A percentile compares a stretch with the other conserved stretches of the same genome.
Conservation (phyloP, 768 basidiomycete species). For the Lactifluus rugatus region DNA sequence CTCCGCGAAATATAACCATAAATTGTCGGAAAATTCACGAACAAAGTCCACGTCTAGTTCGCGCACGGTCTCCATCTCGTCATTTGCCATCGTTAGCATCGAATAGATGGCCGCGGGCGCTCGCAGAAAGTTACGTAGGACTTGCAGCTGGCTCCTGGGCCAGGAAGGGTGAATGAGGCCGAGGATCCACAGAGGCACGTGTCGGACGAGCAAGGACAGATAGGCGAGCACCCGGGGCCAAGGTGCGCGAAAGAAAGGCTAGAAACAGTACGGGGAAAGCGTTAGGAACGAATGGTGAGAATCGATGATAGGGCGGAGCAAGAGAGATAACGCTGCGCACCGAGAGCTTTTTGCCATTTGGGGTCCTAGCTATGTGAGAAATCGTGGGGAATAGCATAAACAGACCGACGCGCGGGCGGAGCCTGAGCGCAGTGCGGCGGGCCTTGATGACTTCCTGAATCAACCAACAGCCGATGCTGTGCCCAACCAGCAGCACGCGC, state of each 20-base stretch:
- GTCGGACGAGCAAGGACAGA: slow-evolving; percentile 34
- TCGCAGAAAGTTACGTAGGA: slow-evolving; percentile 40
- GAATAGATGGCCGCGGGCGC: slow-evolving; percentile 45
- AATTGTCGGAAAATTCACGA: slow-evolving; percentile 28
- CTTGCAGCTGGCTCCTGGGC: slow-evolving; percentile 38
- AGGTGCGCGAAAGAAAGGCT: slow-evolving; percentile 43
- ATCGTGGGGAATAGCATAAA: slow-evolving; percentile 69
- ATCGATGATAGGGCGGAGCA: background rate
- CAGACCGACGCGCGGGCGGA: slow-evolving; percentile 28
- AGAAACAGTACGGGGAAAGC: background rate
- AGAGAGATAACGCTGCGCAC: slow-evolving; percentile 39
- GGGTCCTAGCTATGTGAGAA: slow-evolving; percentile 49
- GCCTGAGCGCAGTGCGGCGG: slow-evolving; percentile 39
- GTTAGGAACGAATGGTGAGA: too few species aligned
- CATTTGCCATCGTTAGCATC: slow-evolving; percentile 49
- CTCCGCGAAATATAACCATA: slow-evolving; percentile 52
- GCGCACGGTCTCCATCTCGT: slow-evolving; percentile 57
- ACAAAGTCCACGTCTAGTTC: slow-evolving; percentile 41
- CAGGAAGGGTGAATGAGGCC: slow-evolving; percentile 38
- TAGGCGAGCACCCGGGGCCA: slow-evolving; percentile 35
- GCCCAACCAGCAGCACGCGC: slow-evolving; percentile 44
- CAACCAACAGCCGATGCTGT: slow-evolving; percentile 71
- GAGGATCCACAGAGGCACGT: slow-evolving; percentile 36
- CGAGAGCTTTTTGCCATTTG: slow-evolving; percentile 50
- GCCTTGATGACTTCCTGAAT: slow-evolving; percentile 42